Percentiles rank a stretch among this genome's conserved stretches.
Evolutionary conservation across 73 alveolate genomes (phyloP).

Genomic region (Stentor coeruleus): DNA sequence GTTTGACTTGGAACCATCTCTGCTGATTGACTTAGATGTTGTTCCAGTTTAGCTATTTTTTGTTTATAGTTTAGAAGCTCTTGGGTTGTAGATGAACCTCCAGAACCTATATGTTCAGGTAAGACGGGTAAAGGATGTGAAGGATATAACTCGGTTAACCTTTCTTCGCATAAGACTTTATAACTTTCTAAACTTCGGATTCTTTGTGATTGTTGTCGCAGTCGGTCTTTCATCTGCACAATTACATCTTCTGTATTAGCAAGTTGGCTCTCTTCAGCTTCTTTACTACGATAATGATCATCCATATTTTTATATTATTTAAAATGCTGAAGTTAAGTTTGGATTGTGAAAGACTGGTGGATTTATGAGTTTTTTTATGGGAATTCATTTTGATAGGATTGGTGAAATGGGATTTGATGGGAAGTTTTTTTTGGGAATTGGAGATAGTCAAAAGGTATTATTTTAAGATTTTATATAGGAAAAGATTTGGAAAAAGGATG

Average conservation of each 20-base stretch:
- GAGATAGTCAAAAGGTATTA: too few relatives aligned
- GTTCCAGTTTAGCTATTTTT: neutral
- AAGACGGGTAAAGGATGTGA: slow-evolving; percentile 21
- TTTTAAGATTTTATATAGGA: too few relatives aligned
- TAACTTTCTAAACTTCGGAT: slow-evolving; percentile 6
- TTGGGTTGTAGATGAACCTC: neutral
- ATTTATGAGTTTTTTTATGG: neutral
- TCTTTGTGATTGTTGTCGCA: slow-evolving; percentile 20
- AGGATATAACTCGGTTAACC: slow-evolving; percentile 12
- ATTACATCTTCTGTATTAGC: slow-evolving; percentile 8
- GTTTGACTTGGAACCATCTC: slow-evolving; percentile 29
- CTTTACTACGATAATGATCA: slow-evolving; percentile 9
- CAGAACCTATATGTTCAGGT: slow-evolving; percentile 12
- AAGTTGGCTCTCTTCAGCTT: slow-evolving; percentile 2
- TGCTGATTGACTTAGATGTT: slow-evolving; percentile 24
- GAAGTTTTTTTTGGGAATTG: too few relatives aligned
- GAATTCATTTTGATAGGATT: too few relatives aligned
- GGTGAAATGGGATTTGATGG: too few relatives aligned
- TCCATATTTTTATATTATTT: slow-evolving; percentile 21
- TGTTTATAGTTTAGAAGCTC: neutral
- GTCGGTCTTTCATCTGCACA: neutral
- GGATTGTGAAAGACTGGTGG: neutral
- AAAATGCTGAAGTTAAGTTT: neutral
- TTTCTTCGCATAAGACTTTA: slow-evolving; percentile 28
- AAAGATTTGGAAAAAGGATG: too few relatives aligned